phyloP scores from a whole-genome alignment of 2,329 filamentous ascomycete species.

The Tolypocladium sp. region DNA sequence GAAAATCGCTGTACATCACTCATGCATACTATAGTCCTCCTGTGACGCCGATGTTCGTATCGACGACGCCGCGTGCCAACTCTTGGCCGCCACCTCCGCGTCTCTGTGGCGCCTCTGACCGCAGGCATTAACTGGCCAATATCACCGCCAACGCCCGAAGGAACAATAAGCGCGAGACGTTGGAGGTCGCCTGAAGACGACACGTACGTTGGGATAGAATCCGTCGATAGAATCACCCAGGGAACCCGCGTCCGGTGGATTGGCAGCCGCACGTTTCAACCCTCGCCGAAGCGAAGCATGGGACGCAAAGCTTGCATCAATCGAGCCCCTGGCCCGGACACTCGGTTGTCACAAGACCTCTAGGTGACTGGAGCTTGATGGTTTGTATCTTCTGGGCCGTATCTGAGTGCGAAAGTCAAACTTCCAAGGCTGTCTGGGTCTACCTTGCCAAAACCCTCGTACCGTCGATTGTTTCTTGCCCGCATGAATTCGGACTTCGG shows the following conservation, averaged over 20 bases:
- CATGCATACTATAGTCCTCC: not conserved
- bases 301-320: not conserved
- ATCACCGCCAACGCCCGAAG: not conserved
- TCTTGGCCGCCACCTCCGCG: not conserved
- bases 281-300: not conserved
- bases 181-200: not conserved
- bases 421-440: not conserved
- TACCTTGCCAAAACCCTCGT: not conserved
- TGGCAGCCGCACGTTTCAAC: not conserved
- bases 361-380: not conserved
- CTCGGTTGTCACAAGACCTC: not conserved
- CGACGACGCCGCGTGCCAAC: not conserved
- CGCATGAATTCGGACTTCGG: not conserved
- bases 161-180: not conserved
- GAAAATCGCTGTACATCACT: not conserved
- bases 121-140: not conserved
- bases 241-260: not conserved
- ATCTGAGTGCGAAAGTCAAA: not conserved
- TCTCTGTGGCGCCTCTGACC: not conserved
- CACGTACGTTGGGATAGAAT: not conserved
- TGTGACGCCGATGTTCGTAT: not conserved
- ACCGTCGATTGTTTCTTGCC: not conserved
- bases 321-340: not conserved
- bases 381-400: not conserved
- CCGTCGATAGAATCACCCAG: not conserved